Evolutionary conservation across 768 basidiomycete genomes (phyloP).

Genomic region (Tephrocybe sp.): DNA sequence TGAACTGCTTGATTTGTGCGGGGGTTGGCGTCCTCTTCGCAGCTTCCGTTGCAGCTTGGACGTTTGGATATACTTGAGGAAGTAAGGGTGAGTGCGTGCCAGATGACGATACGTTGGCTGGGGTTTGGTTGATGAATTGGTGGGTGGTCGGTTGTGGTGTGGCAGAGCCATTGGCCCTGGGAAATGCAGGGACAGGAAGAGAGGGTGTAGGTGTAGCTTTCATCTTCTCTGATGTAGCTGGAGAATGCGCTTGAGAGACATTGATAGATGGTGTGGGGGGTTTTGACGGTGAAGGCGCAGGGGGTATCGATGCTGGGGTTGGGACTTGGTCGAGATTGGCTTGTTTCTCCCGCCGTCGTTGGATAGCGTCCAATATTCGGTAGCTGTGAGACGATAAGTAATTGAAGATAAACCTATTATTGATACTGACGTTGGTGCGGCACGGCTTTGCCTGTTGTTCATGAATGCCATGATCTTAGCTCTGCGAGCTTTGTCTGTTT

Average conservation of each 20-base stretch:
- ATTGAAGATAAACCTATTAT: neutral
- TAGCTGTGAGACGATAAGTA: conserved; percentile 38
- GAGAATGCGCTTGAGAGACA: conserved; percentile 28
- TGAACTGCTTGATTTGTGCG: conserved; percentile 23
- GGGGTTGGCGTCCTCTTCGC: conserved; percentile 35
- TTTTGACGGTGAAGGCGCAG: conserved; percentile 24
- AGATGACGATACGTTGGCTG: conserved; percentile 26
- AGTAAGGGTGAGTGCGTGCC: conserved; percentile 30
- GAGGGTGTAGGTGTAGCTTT: conserved; percentile 27
- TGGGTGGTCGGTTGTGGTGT: conserved; percentile 32
- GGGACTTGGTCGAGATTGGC: conserved; percentile 21
- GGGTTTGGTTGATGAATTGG: conserved; percentile 34
- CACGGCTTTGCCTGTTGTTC: conserved; percentile 55
- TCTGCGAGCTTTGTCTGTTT: conserved; percentile 68
- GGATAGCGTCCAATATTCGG: conserved; percentile 52
- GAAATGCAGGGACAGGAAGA: conserved; percentile 24
- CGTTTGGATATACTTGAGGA: conserved; percentile 33
- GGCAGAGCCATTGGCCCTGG: conserved; percentile 28
- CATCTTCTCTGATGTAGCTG: conserved; percentile 27
- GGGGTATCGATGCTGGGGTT: conserved; percentile 12
- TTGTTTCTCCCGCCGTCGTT: conserved; percentile 27
- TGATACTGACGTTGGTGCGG: conserved; percentile 46
- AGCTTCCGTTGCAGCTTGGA: conserved; percentile 33
- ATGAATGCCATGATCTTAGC: conserved; percentile 78
- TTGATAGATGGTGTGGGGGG: conserved; percentile 29